Conservation (phyloP, 2,329 filamentous ascomycete genomes). For the Ophiostoma sp. region DNA sequence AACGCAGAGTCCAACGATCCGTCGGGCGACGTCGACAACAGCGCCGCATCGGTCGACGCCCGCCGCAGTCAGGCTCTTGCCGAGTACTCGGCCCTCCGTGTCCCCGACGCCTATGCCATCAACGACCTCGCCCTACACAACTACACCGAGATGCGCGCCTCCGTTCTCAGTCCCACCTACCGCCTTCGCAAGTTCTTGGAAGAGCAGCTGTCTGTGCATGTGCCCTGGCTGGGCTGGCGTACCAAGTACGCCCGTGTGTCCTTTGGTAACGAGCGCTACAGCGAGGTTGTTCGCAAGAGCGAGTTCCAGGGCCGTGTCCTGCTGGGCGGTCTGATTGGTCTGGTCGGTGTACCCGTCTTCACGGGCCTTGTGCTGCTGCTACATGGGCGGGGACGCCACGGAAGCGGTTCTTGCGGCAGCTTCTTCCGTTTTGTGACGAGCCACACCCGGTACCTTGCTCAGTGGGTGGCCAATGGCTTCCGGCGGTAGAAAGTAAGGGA, state of each 20-base stretch:
- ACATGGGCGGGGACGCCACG: constrained; percentile 17
- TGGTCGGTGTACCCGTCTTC: constrained; percentile 33
- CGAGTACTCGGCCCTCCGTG: constrained; percentile 73
- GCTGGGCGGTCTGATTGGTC: constrained; percentile 44
- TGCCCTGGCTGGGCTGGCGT: constrained; percentile 80
- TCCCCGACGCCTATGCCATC: constrained; percentile 81
- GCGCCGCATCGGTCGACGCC: constrained; percentile 48
- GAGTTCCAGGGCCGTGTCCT: constrained; percentile 67
- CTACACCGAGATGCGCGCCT: constrained; percentile 89
- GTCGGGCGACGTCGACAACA: constrained; percentile 49
- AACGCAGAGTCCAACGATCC: constrained; percentile 33
- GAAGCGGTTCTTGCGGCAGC: neutral
- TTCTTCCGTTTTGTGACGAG: neutral
- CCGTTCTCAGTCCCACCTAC: constrained; percentile 77
- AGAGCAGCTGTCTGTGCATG: constrained; percentile 73
- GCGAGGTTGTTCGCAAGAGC: constrained; percentile 71
- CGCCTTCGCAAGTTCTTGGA: constrained; percentile 81
- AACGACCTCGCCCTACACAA: constrained; percentile 90
- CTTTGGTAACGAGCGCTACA: constrained; percentile 91
- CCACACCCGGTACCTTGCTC: neutral
- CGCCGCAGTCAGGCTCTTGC: constrained; percentile 69
- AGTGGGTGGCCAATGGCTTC: neutral
- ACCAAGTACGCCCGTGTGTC: constrained; percentile 92
- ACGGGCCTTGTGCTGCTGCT: constrained; percentile 28
- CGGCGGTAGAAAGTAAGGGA: neutral